Evolutionary conservation across 1,284 basidiomycete species (phyloP), one percentile per base, ranked within the genome.

Genomic region (Anthracocystis setariae): DNA sequence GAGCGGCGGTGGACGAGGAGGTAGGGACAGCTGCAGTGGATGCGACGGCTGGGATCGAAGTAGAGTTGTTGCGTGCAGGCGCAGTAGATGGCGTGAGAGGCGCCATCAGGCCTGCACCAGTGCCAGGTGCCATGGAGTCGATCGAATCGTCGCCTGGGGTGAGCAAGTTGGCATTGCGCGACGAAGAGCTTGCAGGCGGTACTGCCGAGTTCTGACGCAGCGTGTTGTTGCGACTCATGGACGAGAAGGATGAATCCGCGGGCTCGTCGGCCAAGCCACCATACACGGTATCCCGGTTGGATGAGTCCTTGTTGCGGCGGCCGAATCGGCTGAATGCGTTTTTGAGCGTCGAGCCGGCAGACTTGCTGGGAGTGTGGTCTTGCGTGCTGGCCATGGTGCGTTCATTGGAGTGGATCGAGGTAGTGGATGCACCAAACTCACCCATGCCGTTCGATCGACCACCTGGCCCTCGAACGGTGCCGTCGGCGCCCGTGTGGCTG

Each of bases 271-370:
- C 56, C 23, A 78, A 42, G 15, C 47, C 49, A 21, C 76, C 76
- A 40, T 79, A 79, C 13, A 62, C 32, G 24, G 77, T 74, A 23
- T 60, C 51, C 1, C 65, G 65, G 50, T 76, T 70, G 52, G 49
- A 29, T 2, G 60, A 50, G 21, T 76, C 72, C 54, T 72, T 75
- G 56, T 70, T 68, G 46, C 66, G 54, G 17, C 74, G 60, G 15
- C 77, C 75, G 53, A 79, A 66, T 18, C 77, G 60, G 43, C 69
- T 74, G 51, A 79, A 61, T 18, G 77, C 77, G 43, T 67, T 72
- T 54, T 74, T 73, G 51, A 77, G 53, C 3, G 75, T 75, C 21
- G 71, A 69, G 13, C 74, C 66, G 17, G 62, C 71, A 21, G 56
- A 63, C 29, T 66, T 59, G 61, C 58, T 65, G n/a, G 66, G 63